Percentiles rank a stretch among this genome's conserved stretches.
These are phyloP conservation scores for Detonula confervacea DNA, from an alignment of 352 stramenopile genomes.

Conservation along the genomic window DNA sequence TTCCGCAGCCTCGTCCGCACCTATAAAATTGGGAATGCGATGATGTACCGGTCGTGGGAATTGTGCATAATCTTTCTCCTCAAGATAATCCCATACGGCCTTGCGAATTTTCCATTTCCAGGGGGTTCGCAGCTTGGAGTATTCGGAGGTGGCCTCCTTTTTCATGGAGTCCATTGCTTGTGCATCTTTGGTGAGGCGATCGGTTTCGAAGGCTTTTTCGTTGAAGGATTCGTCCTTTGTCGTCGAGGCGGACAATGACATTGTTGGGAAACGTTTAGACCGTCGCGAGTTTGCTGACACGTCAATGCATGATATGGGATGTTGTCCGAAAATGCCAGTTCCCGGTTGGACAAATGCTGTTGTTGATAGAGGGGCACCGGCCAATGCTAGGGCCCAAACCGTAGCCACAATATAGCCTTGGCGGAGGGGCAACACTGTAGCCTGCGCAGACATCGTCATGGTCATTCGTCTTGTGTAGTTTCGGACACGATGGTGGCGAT, in stretches of 20 bases:
- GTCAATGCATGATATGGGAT: neutral
- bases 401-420: neutral
- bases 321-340: neutral
- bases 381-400: too few relatives aligned
- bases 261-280: neutral
- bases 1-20: constrained; percentile 59
- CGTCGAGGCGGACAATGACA: neutral
- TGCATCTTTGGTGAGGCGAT: constrained; percentile 51
- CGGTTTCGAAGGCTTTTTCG: constrained; percentile 60
- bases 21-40: constrained; percentile 77
- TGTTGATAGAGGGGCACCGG: too few relatives aligned
- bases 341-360: neutral
- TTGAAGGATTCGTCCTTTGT: constrained; percentile 35
- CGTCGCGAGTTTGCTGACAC: neutral
- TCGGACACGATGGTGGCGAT: too few relatives aligned
- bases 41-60: constrained; percentile 78
- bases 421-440: neutral
- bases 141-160: constrained; percentile 53
- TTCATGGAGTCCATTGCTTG: constrained; percentile 74
- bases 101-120: constrained; percentile 81
- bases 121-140: constrained; percentile 67
- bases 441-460: too few relatives aligned
- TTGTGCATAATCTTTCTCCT: constrained; percentile 67
- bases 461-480: too few relatives aligned
- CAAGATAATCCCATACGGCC: constrained; percentile 78